Percentiles rank a stretch among this genome's conserved stretches.
Evolutionary conservation across 768 basidiomycete genomes (phyloP).

Genomic region (Trametes cubensis): DNA sequence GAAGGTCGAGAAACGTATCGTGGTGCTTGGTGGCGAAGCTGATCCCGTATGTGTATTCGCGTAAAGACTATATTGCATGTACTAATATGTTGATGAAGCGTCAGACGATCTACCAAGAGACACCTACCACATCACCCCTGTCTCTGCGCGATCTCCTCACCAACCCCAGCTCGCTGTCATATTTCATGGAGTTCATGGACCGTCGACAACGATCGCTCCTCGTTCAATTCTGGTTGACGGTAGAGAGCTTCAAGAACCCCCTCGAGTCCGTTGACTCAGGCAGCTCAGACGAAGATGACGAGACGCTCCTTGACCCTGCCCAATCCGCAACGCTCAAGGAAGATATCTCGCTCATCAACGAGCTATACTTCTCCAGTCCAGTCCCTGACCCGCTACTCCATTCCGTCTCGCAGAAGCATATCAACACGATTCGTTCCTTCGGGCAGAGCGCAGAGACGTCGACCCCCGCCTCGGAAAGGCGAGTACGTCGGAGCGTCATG

Average conservation of each 20-base stretch:
- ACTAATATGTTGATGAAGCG: slow-evolving; percentile 33
- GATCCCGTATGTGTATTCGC: slow-evolving; percentile 50
- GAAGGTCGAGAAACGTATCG: slow-evolving; percentile 84
- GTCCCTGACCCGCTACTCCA: slow-evolving; percentile 61
- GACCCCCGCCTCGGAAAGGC: slow-evolving; percentile 47
- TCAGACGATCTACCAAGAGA: slow-evolving; percentile 36
- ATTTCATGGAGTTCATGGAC: slow-evolving; percentile 99
- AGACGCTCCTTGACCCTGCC: slow-evolving; percentile 58
- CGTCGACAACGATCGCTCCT: slow-evolving; percentile 79
- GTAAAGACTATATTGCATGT: background rate
- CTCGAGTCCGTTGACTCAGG: slow-evolving; percentile 75
- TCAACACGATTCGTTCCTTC: slow-evolving; percentile 70
- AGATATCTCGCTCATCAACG: slow-evolving; percentile 87
- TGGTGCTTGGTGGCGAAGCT: slow-evolving; percentile 71
- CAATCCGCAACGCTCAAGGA: slow-evolving; percentile 70
- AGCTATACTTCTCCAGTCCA: slow-evolving; percentile 76
- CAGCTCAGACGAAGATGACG: slow-evolving; percentile 60
- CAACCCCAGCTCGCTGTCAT: slow-evolving; percentile 88
- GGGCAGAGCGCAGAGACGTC: slow-evolving; percentile 52
- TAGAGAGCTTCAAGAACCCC: slow-evolving; percentile 97
- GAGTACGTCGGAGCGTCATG: slow-evolving; percentile 78
- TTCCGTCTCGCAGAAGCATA: slow-evolving; percentile 69
- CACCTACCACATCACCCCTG: slow-evolving; percentile 49
- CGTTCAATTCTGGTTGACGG: slow-evolving; percentile 97
- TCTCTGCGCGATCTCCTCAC: slow-evolving; percentile 78